These are phyloP conservation scores for Mallotus japonicus DNA, from an alignment of 441 rosid genomes.

Conservation along the genomic window DNA sequence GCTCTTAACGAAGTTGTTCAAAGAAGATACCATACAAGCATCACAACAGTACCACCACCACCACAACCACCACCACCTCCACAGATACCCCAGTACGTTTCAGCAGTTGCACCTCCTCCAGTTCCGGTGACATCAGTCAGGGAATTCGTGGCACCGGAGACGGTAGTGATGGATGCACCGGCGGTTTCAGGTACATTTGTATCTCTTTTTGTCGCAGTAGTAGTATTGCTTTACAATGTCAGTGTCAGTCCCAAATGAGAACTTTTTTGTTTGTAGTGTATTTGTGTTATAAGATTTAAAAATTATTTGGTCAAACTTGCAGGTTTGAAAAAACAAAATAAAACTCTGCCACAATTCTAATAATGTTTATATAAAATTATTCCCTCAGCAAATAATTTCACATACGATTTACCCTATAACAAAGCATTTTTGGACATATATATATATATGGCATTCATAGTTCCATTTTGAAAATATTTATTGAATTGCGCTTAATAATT, in stretches of 20 bases:
- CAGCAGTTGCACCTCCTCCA: neutral
- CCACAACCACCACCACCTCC: neutral
- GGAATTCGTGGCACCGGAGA: constrained; percentile 14
- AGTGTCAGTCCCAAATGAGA: constrained; percentile 42
- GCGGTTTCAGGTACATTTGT: constrained; percentile 28
- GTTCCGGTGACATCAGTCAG: constrained; percentile 5
- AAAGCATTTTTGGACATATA: neutral
- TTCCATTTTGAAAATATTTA: neutral
- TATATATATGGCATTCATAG: no score
- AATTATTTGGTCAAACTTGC: constrained; percentile 38
- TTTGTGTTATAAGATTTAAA: constrained; percentile 20
- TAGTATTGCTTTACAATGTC: constrained; percentile 18
- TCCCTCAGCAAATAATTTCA: neutral
- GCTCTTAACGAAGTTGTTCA: constrained; percentile 45
- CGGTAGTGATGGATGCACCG: constrained; percentile 5
- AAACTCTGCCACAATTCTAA: constrained; percentile 5
- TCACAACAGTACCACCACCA: constrained; percentile 6
- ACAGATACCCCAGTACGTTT: neutral
- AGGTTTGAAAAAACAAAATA: constrained; percentile 36
- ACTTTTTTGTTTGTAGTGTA: constrained; percentile 29
- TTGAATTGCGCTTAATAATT: neutral
- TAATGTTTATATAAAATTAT: constrained; percentile 15
- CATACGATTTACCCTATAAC: neutral
- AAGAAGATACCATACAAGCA: constrained; percentile 27
- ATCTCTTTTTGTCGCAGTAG: neutral